Conservation (phyloP, 345 rosid genomes). For the Aurinia saxatilis region DNA sequence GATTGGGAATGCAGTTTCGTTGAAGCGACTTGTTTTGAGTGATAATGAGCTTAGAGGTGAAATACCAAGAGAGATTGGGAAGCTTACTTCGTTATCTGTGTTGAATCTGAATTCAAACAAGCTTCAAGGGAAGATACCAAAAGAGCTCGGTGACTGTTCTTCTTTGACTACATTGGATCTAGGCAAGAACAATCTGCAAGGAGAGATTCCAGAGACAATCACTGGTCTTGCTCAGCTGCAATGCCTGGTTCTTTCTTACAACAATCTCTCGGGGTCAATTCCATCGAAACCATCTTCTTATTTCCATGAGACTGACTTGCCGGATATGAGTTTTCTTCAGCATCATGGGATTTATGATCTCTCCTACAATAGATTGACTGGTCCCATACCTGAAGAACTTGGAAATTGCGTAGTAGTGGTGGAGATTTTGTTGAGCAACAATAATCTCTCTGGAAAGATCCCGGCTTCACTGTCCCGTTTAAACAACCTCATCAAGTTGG, state of each 20-base stretch:
- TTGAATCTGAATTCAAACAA: slow-evolving; percentile 65
- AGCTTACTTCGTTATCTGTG: slow-evolving; percentile 54
- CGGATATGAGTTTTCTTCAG: slow-evolving; percentile 73
- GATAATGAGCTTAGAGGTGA: slow-evolving; percentile 50
- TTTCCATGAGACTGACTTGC: slow-evolving; percentile 56
- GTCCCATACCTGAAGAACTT: slow-evolving; percentile 61
- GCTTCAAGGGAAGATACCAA: slow-evolving; percentile 59
- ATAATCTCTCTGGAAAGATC: slow-evolving; percentile 63
- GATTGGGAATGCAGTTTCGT: slow-evolving; percentile 50
- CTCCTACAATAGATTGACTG: slow-evolving; percentile 59
- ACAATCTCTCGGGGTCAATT: slow-evolving; percentile 65
- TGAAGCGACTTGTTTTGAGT: slow-evolving; percentile 61
- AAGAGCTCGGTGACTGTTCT: slow-evolving; percentile 57
- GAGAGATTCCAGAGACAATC: slow-evolving; percentile 55
- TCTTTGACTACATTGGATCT: slow-evolving; percentile 71
- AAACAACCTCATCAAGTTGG: slow-evolving; percentile 62
- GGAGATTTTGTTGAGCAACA: slow-evolving; percentile 57
- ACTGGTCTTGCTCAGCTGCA: slow-evolving; percentile 63
- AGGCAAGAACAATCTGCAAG: slow-evolving; percentile 64
- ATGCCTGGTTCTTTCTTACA: slow-evolving; percentile 74
- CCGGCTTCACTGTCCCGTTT: slow-evolving; percentile 63
- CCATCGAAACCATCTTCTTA: slow-evolving; percentile 56
- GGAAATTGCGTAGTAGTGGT: slow-evolving; percentile 67
- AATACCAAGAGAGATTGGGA: slow-evolving; percentile 68
- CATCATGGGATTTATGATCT: slow-evolving; percentile 79